Evolutionary conservation across 2,329 filamentous ascomycete species (phyloP), one percentile per base, ranked within the genome.

Genomic region (Epichloe amarillans): DNA sequence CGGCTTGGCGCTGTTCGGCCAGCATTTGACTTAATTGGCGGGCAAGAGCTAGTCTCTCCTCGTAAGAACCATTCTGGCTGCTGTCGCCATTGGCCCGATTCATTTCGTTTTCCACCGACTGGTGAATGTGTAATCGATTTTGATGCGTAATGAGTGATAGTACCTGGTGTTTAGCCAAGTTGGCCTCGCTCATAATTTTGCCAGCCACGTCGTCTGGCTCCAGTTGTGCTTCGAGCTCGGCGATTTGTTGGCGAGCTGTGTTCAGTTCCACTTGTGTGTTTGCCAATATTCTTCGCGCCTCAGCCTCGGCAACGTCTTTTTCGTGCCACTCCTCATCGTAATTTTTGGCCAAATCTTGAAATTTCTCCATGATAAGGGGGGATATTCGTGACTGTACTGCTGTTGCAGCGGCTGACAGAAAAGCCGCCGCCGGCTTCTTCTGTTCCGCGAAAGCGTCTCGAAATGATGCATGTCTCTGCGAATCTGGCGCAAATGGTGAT

Each of bases 241-340:
- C 69, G 39, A 83, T 75, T 56, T 83, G 76, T 52, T 79, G 75
- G 12, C 74, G 76, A 15, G 84, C 70, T 1, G 71, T 69, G 43
- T 77, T 75, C 4, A 88, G 72, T 61, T 91, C 86, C 35, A 77
- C 73, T 55, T 85, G 79, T 0, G 84, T 82, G 57, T 83, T 83
- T 53, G 74, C 72, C 15, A 88, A 72, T 50, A 83, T 79, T 15
- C 79, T 74, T 47, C 78, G 78, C 3, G 83, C 83, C 62, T 86
- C 85, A 26, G 76, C 75, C 60, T 86, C 82, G 3, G 80, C 80
- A 17, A 77, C 74, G 49, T 88, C 80, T 61, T 87, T 88, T 56
- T 89, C 84, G 49, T 77, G 75, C 59, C 87, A 79, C 62, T 91
- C 85, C 30, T 83, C 78, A 52, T 93, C 87, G 60, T 88, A 88